These are phyloP conservation scores for Boletus rubroflammeus DNA, from an alignment of 768 basidiomycete species.

Conservation along the genomic window DNA sequence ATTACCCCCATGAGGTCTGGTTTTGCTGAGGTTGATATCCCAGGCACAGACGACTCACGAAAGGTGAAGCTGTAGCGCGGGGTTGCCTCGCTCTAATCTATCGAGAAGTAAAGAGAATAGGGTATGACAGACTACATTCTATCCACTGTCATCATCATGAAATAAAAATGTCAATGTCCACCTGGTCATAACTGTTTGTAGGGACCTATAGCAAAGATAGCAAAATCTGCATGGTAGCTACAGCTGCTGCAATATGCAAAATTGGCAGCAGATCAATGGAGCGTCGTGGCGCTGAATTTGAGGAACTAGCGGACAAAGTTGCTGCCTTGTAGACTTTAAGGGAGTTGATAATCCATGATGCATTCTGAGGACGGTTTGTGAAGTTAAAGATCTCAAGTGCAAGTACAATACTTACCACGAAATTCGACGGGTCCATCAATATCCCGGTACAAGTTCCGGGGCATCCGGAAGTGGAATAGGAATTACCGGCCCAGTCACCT, in stretches of 20 bases:
- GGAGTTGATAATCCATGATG: slow-evolving; percentile 76
- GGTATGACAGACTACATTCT: slow-evolving; percentile 3
- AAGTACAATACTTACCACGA: slow-evolving; percentile 48
- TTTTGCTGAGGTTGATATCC: slow-evolving; percentile 53
- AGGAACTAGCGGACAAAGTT: slow-evolving; percentile 38
- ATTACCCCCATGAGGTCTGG: slow-evolving; percentile 75
- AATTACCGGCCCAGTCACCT: slow-evolving; percentile 86
- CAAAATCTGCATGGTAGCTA: slow-evolving; percentile 12
- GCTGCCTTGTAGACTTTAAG: slow-evolving; percentile 72
- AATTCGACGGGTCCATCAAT: slow-evolving; percentile 67
- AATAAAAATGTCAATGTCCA: slow-evolving; percentile 9
- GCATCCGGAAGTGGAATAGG: slow-evolving; percentile 68
- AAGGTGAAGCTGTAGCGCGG: slow-evolving; percentile 37
- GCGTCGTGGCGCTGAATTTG: slow-evolving; percentile 10
- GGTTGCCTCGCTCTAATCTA: slow-evolving; percentile 33
- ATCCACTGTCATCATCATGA: slow-evolving; percentile 8
- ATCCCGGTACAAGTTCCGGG: slow-evolving; percentile 67
- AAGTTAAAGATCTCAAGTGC: neutral
- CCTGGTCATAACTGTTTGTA: neutral
- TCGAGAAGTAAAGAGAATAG: neutral
- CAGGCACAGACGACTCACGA: neutral
- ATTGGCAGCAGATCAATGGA: slow-evolving; percentile 3
- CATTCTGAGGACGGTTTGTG: slow-evolving; percentile 48
- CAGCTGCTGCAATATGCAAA: slow-evolving; percentile 9
- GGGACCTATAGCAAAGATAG: slow-evolving; percentile 16